phyloP scores from a whole-genome alignment of 345 rosid species.

The Erodium maritimum region DNA sequence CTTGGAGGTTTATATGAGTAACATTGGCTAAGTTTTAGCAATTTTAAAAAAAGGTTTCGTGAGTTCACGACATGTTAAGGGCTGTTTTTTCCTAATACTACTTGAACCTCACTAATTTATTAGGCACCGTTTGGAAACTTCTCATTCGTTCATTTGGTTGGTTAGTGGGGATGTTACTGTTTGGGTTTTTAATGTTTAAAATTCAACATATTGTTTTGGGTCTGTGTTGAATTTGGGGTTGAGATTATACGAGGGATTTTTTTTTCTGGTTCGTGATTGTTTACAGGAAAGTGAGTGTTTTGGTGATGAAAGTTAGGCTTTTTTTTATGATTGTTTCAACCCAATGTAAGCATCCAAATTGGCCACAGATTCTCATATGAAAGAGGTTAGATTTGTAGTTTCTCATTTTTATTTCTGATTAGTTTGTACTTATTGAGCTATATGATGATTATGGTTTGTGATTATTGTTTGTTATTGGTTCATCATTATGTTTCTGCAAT shows the following conservation, averaged over 20 bases:
- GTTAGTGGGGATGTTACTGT: no score
- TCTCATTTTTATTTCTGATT: background rate
- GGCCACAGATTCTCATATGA: constrained; percentile 28
- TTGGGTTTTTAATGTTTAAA: no score
- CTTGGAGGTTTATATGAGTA: no score
- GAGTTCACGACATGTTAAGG: no score
- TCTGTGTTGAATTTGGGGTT: background rate
- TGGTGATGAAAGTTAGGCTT: background rate
- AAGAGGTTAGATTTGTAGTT: constrained; percentile 45
- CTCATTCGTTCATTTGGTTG: no score
- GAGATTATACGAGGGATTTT: background rate
- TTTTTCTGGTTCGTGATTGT: background rate
- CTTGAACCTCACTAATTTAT: no score
- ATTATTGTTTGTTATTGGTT: background rate
- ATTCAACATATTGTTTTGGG: constrained; percentile 4
- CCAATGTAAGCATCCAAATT: constrained; percentile 39
- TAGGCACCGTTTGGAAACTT: no score
- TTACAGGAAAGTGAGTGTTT: background rate
- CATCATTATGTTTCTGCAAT: background rate
- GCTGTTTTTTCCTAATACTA: no score
- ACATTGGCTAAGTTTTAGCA: no score
- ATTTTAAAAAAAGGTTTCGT: no score
- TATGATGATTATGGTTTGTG: constrained; percentile 1
- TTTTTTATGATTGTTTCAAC: background rate
- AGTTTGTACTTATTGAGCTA: background rate